phyloP scores from a whole-genome alignment of 208 protist species.

The Leishmania mexicana region DNA sequence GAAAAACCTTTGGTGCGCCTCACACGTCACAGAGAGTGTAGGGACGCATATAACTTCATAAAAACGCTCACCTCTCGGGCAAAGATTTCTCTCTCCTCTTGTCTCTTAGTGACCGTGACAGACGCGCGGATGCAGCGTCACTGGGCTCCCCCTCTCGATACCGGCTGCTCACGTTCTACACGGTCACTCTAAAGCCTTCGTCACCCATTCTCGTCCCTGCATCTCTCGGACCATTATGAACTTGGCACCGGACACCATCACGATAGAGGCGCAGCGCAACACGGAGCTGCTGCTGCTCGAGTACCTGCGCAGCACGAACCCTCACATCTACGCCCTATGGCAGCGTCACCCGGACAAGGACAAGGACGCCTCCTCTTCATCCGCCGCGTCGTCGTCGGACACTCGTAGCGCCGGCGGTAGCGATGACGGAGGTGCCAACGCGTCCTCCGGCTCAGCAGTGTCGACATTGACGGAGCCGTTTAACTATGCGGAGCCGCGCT shows the following conservation, averaged over 20 bases:
- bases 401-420: not conserved
- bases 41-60: not conserved
- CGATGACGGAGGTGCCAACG: not conserved
- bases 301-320: constrained; percentile 45
- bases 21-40: not conserved
- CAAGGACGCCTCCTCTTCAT: not conserved
- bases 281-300: constrained; percentile 62
- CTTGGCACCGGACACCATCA: constrained; percentile 35
- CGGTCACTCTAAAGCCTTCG: not conserved
- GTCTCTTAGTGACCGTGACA: not conserved
- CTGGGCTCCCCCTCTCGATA: not conserved
- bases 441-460: not conserved
- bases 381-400: not conserved
- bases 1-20: not conserved
- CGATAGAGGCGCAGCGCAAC: constrained; percentile 54
- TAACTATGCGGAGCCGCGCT: constrained; percentile 3
- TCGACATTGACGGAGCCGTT: not conserved
- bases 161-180: not conserved
- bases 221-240: constrained; percentile 11
- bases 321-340: constrained; percentile 55
- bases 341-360: constrained; percentile 31
- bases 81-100: not conserved
- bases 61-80: not conserved
- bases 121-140: not conserved
- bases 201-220: not conserved